phyloP scores from a whole-genome alignment of 352 stramenopile genomes.

The Phytophthora pseudosyringae region DNA sequence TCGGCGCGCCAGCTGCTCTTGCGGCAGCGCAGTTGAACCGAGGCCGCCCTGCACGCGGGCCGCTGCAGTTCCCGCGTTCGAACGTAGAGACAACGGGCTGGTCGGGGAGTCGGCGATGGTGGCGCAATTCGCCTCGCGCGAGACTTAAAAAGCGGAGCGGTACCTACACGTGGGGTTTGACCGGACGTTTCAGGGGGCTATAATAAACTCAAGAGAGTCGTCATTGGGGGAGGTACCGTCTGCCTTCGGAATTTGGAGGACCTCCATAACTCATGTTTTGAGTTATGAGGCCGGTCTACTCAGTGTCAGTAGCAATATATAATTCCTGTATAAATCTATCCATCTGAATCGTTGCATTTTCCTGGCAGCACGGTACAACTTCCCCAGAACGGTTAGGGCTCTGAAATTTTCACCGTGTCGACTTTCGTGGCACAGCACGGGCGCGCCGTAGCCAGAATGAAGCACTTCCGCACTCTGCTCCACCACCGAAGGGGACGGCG shows the following conservation, averaged over 20 bases:
- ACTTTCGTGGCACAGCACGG: conserved; percentile 39
- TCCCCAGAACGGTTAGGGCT: conserved; percentile 58
- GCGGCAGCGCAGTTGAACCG: neutral
- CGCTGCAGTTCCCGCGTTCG: neutral
- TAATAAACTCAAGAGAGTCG: conserved; percentile 18
- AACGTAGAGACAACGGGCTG: conserved; percentile 11
- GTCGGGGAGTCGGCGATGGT: neutral
- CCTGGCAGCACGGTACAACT: neutral
- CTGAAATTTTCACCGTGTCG: conserved; percentile 70
- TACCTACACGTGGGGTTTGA: conserved; percentile 28
- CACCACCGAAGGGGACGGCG: conserved; percentile 6
- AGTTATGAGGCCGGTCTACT: too few relatives aligned
- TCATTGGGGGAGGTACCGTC: neutral
- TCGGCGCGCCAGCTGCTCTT: conserved; percentile 7
- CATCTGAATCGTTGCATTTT: neutral
- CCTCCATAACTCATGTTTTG: neutral
- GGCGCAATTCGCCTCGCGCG: conserved; percentile 2
- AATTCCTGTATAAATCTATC: neutral
- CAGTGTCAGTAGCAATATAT: too few relatives aligned
- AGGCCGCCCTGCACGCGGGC: neutral
- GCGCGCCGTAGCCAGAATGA: conserved; percentile 27
- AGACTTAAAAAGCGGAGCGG: conserved; percentile 11
- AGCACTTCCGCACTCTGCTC: conserved; percentile 23
- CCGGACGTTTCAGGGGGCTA: conserved; percentile 21
- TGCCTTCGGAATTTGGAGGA: neutral